These are phyloP conservation scores for Naegleria gruberi DNA, from an alignment of 208 protist species.

Conservation along the genomic window DNA sequence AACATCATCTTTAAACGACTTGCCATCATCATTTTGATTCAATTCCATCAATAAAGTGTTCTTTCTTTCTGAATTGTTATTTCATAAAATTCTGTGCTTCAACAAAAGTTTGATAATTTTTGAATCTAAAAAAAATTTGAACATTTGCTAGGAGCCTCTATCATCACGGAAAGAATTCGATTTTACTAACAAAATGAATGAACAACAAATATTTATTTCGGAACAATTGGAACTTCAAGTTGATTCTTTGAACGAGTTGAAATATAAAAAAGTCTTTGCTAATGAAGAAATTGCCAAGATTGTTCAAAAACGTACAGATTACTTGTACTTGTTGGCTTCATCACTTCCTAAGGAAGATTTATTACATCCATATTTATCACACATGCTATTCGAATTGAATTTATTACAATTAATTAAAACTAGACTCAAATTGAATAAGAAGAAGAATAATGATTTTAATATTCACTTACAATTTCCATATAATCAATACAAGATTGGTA, in stretches of 20 bases:
- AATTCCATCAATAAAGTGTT: too few species aligned
- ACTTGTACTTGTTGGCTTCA: not conserved
- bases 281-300: not conserved
- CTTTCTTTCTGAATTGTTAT: too few species aligned
- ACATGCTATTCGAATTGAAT: not conserved
- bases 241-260: not conserved
- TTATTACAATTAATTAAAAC: not conserved
- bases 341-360: not conserved
- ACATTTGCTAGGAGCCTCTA: too few species aligned
- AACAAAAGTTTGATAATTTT: too few species aligned
- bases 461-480: not conserved
- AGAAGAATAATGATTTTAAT: not conserved
- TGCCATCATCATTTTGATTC: too few species aligned
- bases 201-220: not conserved
- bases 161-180: not conserved
- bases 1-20: too few species aligned
- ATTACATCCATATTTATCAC: not conserved
- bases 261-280: not conserved
- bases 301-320: constrained; percentile 2
- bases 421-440: not conserved
- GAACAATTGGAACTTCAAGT: not conserved
- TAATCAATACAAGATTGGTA: not conserved
- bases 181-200: not conserved
- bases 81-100: too few species aligned
- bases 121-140: too few species aligned